phyloP scores from a whole-genome alignment of 2,329 filamentous ascomycete species.

The Alternaria postmessia region DNA sequence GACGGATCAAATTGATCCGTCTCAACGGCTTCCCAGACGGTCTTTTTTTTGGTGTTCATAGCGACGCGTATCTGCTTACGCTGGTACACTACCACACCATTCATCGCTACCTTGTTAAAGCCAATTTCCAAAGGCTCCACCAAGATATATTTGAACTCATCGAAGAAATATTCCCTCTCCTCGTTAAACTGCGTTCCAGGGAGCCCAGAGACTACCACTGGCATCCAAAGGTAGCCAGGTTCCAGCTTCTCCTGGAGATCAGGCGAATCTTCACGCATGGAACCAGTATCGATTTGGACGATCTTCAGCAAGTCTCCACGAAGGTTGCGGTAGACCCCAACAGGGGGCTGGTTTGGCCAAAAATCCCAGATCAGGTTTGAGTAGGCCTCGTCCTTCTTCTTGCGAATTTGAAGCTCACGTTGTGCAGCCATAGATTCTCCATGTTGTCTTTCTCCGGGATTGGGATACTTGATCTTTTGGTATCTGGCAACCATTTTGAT shows the following conservation, averaged over 20 bases:
- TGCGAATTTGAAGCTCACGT: neutral
- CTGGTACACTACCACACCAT: neutral
- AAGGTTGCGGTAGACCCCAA: constrained; percentile 5
- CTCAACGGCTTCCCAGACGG: neutral
- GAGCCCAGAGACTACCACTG: neutral
- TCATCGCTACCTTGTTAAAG: neutral
- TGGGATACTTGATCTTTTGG: constrained; percentile 1
- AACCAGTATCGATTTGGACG: neutral
- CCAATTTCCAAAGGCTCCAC: neutral
- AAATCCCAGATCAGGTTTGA: neutral
- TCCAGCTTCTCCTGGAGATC: neutral
- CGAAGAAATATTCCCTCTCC: neutral
- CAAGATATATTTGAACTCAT: neutral
- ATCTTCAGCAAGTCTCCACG: neutral
- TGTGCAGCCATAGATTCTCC: neutral
- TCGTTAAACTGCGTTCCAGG: neutral
- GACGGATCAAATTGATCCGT: neutral
- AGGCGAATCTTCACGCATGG: neutral
- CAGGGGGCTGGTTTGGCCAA: neutral
- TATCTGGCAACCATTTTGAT: constrained; percentile 8
- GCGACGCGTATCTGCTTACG: neutral
- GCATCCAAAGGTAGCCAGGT: neutral
- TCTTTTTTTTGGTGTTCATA: neutral
- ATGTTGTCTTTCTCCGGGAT: neutral
- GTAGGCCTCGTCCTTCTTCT: neutral